These are phyloP conservation scores for Daldinia grandis DNA, from an alignment of 495 filamentous ascomycete genomes.

Conservation along the genomic window DNA sequence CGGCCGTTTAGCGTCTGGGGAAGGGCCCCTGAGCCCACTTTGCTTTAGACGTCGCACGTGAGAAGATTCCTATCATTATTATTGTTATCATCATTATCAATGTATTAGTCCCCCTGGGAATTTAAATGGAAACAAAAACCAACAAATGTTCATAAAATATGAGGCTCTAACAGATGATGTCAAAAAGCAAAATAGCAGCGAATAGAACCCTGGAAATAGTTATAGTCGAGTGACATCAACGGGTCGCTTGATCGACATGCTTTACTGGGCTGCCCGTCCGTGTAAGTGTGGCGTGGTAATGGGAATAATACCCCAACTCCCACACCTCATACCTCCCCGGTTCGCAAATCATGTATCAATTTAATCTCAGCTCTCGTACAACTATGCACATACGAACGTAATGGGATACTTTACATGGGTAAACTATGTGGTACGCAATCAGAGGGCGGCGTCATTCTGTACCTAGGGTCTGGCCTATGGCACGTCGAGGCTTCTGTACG, in stretches of 20 bases:
- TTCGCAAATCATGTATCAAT: conserved; percentile 23
- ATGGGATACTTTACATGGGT: conserved; percentile 15
- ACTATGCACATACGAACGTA: conserved; percentile 12
- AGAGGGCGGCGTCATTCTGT: conserved; percentile 12
- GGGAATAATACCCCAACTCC: conserved; percentile 22
- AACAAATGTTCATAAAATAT: background rate
- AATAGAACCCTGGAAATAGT: background rate
- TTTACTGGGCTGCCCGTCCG: conserved; percentile 11
- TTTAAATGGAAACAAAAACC: background rate
- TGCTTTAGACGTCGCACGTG: conserved; percentile 26
- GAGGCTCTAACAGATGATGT: background rate
- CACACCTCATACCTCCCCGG: conserved; percentile 13
- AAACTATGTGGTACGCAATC: conserved; percentile 4
- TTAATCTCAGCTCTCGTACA: conserved; percentile 22
- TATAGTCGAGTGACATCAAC: conserved; percentile 36
- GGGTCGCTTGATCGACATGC: conserved; percentile 16
- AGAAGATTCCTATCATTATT: conserved; percentile 5
- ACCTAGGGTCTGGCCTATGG: conserved; percentile 28
- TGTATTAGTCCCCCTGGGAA: background rate
- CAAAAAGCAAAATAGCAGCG: background rate
- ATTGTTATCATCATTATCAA: background rate
- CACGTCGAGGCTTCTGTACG: conserved; percentile 10
- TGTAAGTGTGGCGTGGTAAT: conserved; percentile 6
- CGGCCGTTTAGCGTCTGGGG: conserved; percentile 23
- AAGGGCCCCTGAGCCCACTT: conserved; percentile 28